Evolutionary conservation across 306 rosid genomes (phyloP), one percentile per base, ranked within the genome.

Genomic region (Psophocarpus tetragonolobus): DNA sequence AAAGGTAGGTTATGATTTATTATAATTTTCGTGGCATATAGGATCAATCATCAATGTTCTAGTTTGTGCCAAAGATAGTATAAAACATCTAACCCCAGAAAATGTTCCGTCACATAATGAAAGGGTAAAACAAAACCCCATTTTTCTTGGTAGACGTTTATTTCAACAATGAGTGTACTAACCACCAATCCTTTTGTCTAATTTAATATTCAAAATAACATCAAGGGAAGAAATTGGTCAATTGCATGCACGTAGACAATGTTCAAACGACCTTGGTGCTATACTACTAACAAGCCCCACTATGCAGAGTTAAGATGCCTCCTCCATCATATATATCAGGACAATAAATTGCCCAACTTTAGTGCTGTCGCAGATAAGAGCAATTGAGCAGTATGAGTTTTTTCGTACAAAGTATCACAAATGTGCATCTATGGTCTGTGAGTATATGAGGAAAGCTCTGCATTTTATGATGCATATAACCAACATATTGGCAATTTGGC

Each of bases 401-500:
- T 32, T 26, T 4, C 20, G 14, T 3, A 75, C 38, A 68, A 38
- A 29, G 39, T 61, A 57, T 54, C 41, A 36, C 48, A 35, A 20
- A 71, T 64, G 35, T 50, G 79, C 71, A 77, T 77, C 50, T 44
- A 54, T 30, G 71, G 51, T 74, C 7, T 10, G 33, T 42, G 76
- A 8, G 48, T 35, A 38, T 20, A 21, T 48, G 64, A 73, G 64
- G 35, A 67, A 80, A 72, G 39, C 29, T 61, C 42, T 32, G 72
- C 66, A 18, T 9, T 68, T 45, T 39, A 27, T 57, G 71, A 68
- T 73, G 83, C 82, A 75, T n/a, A 64, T 54, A 30, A 62, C 68
- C 74, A 75, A 13, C 66, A 70, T 65, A 71, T 51, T 61, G 70
- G 44, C 70, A 81, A 67, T 83, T 51, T 61, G 70, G 44, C 70